Conservation (phyloP, 2,329 filamentous ascomycete species). For the Fusarium duplospermum region DNA sequence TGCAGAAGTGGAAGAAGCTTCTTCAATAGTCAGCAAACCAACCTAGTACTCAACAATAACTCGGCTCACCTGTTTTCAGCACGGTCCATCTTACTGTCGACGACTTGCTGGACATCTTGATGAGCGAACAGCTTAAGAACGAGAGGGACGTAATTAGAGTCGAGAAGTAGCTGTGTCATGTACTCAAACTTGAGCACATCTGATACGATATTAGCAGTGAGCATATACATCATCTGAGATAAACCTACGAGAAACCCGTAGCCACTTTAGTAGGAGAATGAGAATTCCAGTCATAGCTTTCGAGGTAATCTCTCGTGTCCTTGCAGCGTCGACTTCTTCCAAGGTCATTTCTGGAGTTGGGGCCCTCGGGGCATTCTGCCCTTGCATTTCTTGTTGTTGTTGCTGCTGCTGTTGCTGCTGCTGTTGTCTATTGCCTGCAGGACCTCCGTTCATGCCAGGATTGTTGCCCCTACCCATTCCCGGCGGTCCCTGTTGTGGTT, state of each 20-base stretch:
- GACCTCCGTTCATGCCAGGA: constrained; percentile 55
- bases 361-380: constrained; percentile 50
- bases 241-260: constrained; percentile 87
- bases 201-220: constrained; percentile 51
- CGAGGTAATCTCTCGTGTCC: constrained; percentile 86
- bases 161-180: constrained; percentile 89
- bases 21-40: constrained; percentile 49
- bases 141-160: constrained; percentile 94
- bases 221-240: neutral
- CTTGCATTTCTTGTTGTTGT: constrained; percentile 46
- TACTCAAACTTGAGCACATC: constrained; percentile 97
- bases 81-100: constrained; percentile 86
- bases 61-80: constrained; percentile 78
- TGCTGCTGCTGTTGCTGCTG: constrained; percentile 41
- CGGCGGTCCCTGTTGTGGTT: constrained; percentile 60
- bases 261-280: constrained; percentile 92
- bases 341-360: constrained; percentile 61
- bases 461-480: constrained; percentile 55
- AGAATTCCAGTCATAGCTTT: constrained; percentile 94
- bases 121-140: constrained; percentile 94
- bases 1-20: constrained; percentile 94
- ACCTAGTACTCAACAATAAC: neutral
- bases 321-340: constrained; percentile 84
- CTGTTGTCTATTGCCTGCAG: constrained; percentile 45
- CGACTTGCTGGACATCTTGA: constrained; percentile 90